Percentiles rank a stretch among this genome's conserved stretches.
These are phyloP conservation scores for Pleurotus giganteus DNA, from an alignment of 768 basidiomycete genomes.

Conservation along the genomic window DNA sequence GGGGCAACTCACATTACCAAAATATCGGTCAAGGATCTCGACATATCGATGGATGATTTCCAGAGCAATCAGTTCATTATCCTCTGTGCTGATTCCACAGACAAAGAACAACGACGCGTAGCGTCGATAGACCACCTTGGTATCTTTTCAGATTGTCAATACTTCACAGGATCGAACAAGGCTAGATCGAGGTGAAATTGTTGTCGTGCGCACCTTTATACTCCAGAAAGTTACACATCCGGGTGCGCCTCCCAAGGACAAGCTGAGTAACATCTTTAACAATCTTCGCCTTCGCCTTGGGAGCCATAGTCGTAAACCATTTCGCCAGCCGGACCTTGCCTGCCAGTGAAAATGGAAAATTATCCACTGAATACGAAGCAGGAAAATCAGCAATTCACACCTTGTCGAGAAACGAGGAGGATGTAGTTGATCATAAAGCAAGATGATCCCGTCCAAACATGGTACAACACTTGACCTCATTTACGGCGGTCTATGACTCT, in stretches of 20 bases:
- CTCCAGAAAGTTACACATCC: slow-evolving; percentile 96
- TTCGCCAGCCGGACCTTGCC: slow-evolving; percentile 94
- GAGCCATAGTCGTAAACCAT: slow-evolving; percentile 88
- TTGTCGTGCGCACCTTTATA: slow-evolving; percentile 89
- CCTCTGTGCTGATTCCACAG: slow-evolving; percentile 73
- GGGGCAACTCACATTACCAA: slow-evolving; percentile 75
- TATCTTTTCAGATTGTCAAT: slow-evolving; percentile 12
- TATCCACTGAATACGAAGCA: slow-evolving; percentile 1
- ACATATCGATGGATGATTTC: slow-evolving; percentile 96
- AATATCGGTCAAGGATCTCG: slow-evolving; percentile 86
- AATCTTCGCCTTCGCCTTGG: slow-evolving; percentile 84
- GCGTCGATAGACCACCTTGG: slow-evolving; percentile 88
- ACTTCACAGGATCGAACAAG: no score
- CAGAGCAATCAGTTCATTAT: slow-evolving; percentile 90
- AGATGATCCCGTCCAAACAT: slow-evolving; percentile 3
- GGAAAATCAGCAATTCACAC: slow-evolving; percentile 32
- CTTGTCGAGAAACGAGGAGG: slow-evolving; percentile 92
- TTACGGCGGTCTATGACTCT: slow-evolving; percentile 3
- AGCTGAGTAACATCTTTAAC: slow-evolving; percentile 95
- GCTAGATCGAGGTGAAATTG: no score
- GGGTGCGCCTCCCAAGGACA: slow-evolving; percentile 80
- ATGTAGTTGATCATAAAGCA: slow-evolving; percentile 83
- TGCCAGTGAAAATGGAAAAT: slow-evolving; percentile 25
- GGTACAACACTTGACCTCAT: neutral
- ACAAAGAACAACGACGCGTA: slow-evolving; percentile 97